These are phyloP conservation scores for Geotrichum aggregatum DNA, from an alignment of 1,139 yeast genomes.

Conservation along the genomic window DNA sequence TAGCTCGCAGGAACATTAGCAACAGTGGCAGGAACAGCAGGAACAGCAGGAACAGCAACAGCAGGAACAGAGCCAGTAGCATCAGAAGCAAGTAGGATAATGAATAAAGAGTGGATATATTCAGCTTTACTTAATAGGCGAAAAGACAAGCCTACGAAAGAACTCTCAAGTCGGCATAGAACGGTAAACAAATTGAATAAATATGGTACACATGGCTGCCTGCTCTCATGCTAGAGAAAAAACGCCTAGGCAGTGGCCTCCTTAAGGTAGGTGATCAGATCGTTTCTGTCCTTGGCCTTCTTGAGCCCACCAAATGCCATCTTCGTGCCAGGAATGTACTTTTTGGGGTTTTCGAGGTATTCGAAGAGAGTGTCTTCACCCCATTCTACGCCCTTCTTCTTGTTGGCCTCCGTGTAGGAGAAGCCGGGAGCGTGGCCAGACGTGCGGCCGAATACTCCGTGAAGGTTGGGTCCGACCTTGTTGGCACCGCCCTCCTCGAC, in stretches of 20 bases:
- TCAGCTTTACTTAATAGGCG: too few species aligned
- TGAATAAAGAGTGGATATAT: too few species aligned
- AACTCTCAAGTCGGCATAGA: too few species aligned
- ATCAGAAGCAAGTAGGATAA: too few species aligned
- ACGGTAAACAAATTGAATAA: background rate
- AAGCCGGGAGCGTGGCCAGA: conserved; percentile 91
- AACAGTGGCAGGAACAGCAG: too few species aligned
- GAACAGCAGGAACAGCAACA: too few species aligned
- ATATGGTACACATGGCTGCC: background rate
- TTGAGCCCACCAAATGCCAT: conserved; percentile 99
- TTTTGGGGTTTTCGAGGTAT: conserved; percentile 99
- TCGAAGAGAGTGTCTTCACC: conserved; percentile 81
- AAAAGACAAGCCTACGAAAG: too few species aligned
- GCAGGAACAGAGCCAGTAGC: too few species aligned
- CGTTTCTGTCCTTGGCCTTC: conserved; percentile 98
- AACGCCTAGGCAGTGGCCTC: conserved; percentile 51
- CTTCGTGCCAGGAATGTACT: conserved; percentile 99
- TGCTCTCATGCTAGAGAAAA: background rate
- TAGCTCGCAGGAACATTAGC: too few species aligned
- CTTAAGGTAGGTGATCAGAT: conserved; percentile 84
- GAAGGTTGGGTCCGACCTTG: conserved; percentile 98
- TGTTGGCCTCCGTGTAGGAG: conserved; percentile 97
- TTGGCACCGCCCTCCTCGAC: conserved; percentile 92
- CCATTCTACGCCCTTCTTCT: conserved; percentile 92
- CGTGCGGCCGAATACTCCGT: conserved; percentile 87